phyloP scores from a whole-genome alignment of 192 early-diverging fungal genomes.

The Linnemannia hyalina region DNA sequence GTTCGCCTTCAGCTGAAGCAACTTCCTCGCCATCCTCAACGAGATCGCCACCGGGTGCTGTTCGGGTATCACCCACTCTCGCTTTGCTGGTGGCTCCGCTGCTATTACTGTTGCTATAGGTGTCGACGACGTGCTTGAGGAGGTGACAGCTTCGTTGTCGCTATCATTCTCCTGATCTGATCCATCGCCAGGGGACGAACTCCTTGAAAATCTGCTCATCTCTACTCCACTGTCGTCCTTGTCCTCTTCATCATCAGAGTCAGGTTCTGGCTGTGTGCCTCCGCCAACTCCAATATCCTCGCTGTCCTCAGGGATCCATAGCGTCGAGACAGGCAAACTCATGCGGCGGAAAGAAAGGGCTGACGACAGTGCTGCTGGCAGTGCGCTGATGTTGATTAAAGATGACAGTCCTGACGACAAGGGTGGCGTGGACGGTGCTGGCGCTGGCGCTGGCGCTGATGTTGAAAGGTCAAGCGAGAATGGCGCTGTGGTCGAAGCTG shows the following conservation, averaged over 20 bases:
- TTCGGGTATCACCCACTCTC: slow-evolving; percentile 24
- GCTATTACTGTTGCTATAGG: background rate
- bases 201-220: background rate
- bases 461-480: background rate
- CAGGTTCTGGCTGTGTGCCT: slow-evolving; percentile 24
- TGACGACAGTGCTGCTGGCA: slow-evolving; percentile 26
- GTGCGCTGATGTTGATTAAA: slow-evolving; percentile 31
- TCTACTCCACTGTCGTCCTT: background rate
- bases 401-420: slow-evolving; percentile 33
- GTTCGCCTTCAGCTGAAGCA: slow-evolving; percentile 29
- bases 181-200: background rate
- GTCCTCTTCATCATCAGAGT: slow-evolving; percentile 9
- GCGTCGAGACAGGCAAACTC: slow-evolving; percentile 28
- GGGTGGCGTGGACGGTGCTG: background rate
- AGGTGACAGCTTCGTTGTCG: background rate
- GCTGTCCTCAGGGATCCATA: slow-evolving; percentile 34
- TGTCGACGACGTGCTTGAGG: background rate
- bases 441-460: background rate
- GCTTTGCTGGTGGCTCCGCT: background rate
- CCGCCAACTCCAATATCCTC: slow-evolving; percentile 43
- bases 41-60: slow-evolving; percentile 33
- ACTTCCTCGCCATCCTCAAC: slow-evolving; percentile 34
- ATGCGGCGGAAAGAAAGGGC: slow-evolving; percentile 38
- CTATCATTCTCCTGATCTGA: background rate
- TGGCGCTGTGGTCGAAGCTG: background rate